These are phyloP conservation scores for Vanderwaltozyma polyspora DNA, from an alignment of 805 yeast species.

Conservation along the genomic window DNA sequence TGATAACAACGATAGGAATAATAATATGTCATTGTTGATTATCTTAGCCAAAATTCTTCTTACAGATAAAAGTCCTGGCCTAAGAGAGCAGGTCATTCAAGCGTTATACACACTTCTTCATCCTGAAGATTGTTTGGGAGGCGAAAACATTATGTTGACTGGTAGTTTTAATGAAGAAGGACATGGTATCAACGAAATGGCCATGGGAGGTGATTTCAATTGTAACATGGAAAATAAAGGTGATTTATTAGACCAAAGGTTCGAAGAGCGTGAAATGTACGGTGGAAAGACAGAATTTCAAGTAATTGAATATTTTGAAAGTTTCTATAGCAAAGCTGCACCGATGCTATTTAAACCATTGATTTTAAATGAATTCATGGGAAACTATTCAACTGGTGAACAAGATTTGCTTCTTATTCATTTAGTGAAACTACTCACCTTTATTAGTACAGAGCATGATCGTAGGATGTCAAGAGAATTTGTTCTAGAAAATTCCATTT, in stretches of 20 bases:
- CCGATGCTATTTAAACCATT: constrained; percentile 43
- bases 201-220: not conserved
- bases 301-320: constrained; percentile 29
- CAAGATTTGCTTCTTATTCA: constrained; percentile 41
- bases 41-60: constrained; percentile 49
- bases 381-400: constrained; percentile 3
- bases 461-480: constrained; percentile 46
- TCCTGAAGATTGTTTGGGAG: constrained; percentile 31
- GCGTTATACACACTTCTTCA: constrained; percentile 68
- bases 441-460: constrained; percentile 59
- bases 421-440: constrained; percentile 60
- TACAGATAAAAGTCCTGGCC: constrained; percentile 54
- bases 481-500: constrained; percentile 46
- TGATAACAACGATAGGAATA: constrained; percentile 10
- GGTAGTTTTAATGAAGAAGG: constrained; percentile 4
- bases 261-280: not conserved
- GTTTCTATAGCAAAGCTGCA: constrained; percentile 56
- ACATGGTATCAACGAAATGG: not conserved
- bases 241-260: not conserved
- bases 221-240: not conserved
- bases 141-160: constrained; percentile 1
- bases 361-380: constrained; percentile 11
- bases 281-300: constrained; percentile 9
- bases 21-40: constrained; percentile 48
- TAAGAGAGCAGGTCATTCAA: constrained; percentile 74